phyloP scores from a whole-genome alignment of 306 rosid species.

The Amphicarpaea edgeworthii region DNA sequence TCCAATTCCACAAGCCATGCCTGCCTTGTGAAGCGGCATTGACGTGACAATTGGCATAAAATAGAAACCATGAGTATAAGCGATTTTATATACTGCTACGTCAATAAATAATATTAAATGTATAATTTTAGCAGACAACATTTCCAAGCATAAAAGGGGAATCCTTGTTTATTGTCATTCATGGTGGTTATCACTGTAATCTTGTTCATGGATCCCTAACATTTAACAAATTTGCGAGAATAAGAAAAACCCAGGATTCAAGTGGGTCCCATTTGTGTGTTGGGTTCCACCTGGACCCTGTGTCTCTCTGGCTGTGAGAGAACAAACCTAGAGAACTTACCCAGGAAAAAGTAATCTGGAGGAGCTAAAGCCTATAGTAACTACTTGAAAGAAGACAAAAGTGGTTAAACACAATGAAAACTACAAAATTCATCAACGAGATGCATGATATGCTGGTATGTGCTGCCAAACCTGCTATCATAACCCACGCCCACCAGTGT shows the following conservation, averaged over 20 bases:
- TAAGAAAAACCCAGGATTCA: neutral
- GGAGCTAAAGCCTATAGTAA: slow-evolving; percentile 48
- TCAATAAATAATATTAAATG: neutral
- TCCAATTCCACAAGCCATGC: neutral
- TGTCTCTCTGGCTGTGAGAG: neutral
- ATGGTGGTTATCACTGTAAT: slow-evolving; percentile 12
- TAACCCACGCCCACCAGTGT: slow-evolving; percentile 61
- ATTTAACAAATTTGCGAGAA: neutral
- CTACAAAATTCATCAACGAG: slow-evolving; percentile 48
- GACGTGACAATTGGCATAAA: neutral
- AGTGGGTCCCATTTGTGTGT: neutral
- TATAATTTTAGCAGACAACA: slow-evolving; percentile 12
- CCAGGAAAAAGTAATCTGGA: neutral
- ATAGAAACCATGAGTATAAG: neutral
- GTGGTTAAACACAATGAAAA: slow-evolving; percentile 33
- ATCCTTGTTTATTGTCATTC: slow-evolving; percentile 18
- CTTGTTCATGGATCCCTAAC: slow-evolving; percentile 38
- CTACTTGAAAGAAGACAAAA: slow-evolving; percentile 36
- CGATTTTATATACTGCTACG: neutral
- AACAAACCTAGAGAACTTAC: slow-evolving; percentile 40
- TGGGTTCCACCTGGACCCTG: neutral
- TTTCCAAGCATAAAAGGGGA: slow-evolving; percentile 3
- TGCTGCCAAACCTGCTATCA: slow-evolving; percentile 36
- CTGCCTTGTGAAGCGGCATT: neutral
- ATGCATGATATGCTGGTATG: slow-evolving; percentile 40